A percentile compares a stretch with the other conserved stretches of the same genome.
phyloP scores from a whole-genome alignment of 306 rosid species.

The Cucurbita pepo region DNA sequence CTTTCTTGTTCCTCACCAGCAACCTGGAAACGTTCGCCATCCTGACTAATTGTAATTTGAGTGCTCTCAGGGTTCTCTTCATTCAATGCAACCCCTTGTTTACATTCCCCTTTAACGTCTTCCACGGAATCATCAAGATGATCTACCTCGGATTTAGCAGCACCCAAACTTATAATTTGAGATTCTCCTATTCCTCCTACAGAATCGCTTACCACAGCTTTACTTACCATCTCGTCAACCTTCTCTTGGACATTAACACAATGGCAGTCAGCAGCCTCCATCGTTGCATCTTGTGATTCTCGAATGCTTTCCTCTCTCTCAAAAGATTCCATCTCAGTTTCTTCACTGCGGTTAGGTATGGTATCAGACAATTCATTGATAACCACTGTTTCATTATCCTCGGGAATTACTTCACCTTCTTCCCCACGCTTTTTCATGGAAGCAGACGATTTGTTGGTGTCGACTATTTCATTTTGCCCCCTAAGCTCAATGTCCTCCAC shows the following conservation, averaged over 20 bases:
- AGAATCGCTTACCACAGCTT: neutral
- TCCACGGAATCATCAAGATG: neutral
- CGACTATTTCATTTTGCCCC: neutral
- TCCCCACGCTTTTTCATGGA: neutral
- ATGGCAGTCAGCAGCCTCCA: conserved; percentile 11
- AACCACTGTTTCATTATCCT: neutral
- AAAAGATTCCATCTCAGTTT: conserved; percentile 1
- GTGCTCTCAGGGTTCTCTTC: neutral
- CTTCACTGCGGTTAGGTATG: neutral
- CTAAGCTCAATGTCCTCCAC: neutral
- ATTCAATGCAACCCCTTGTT: neutral
- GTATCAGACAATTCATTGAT: neutral
- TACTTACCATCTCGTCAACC: neutral
- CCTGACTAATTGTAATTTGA: neutral
- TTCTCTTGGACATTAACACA: neutral
- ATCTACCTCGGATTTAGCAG: neutral
- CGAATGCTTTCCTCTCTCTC: neutral
- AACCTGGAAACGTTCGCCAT: neutral
- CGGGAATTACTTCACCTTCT: neutral
- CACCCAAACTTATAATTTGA: neutral
- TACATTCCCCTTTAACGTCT: neutral
- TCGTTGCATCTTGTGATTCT: conserved; percentile 4
- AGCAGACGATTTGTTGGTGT: neutral
- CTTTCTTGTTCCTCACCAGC: neutral
- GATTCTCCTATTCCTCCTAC: neutral